A percentile compares a stretch with the other conserved stretches of the same genome.
These are phyloP conservation scores for Claviceps humidiphila DNA, from an alignment of 2,329 filamentous ascomycete genomes.

Conservation along the genomic window DNA sequence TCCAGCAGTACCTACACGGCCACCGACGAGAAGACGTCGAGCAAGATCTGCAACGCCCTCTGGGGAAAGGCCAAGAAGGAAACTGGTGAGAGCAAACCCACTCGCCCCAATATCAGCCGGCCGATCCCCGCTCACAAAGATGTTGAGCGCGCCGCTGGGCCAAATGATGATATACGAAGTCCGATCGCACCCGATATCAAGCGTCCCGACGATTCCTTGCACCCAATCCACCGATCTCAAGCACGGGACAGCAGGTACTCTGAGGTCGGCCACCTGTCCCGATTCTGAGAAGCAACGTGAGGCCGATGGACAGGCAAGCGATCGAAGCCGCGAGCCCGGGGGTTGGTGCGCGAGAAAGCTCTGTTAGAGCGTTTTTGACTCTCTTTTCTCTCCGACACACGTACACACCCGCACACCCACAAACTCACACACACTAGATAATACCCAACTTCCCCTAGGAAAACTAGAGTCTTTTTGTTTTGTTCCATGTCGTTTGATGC, in stretches of 20 bases:
- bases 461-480: background rate
- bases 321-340: background rate
- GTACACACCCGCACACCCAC: too few relatives aligned
- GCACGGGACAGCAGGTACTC: conserved; percentile 34
- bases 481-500: background rate
- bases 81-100: conserved; percentile 13
- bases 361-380: background rate
- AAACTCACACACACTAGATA: background rate
- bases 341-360: background rate
- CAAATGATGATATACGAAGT: conserved; percentile 25
- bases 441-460: conserved; percentile 3
- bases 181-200: conserved; percentile 42
- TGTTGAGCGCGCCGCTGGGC: conserved; percentile 20
- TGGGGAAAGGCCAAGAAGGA: conserved; percentile 15
- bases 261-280: conserved; percentile 31
- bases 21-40: conserved; percentile 29
- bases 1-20: conserved; percentile 26
- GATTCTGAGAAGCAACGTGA: conserved; percentile 24
- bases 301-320: background rate
- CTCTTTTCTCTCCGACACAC: background rate
- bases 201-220: conserved; percentile 44
- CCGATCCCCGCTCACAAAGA: conserved; percentile 21
- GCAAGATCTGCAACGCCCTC: conserved; percentile 20
- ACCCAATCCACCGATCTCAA: conserved; percentile 31
- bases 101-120: conserved; percentile 19